Base-by-base conservation (phyloP, 345 rosid genomes). In the Psidium friedrichsthalianum region DNA sequence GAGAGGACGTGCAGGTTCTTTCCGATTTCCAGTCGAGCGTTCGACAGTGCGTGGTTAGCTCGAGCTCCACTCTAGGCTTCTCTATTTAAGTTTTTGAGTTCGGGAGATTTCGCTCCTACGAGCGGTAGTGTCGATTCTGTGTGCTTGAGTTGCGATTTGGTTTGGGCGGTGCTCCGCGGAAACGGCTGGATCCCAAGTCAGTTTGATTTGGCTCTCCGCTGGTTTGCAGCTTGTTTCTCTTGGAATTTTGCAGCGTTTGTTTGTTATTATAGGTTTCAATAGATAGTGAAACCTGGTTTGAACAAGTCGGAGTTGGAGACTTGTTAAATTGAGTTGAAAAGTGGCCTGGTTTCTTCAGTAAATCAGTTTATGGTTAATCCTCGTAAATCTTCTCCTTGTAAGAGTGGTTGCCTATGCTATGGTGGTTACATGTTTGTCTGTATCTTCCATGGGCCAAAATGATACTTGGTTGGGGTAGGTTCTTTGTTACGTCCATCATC, bases 31-130 rank as follows among this genome's bases (percentile, higher is more conserved):
- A 95, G 88, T 92, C 94, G 87, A 87, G 82, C 83, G 90, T 96
- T 87, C 93, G 93, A 85, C 99, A 93, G 92, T 95, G 98, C 91
- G 98, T 95, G 96, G 98, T 96, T 86, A 86, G 98, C 89, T 83
- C 85, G 54, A 55, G 27, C 47, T 74, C 61, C 18, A 20, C 69
- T 74, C 36, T 85, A 82, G 25, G 83, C 51, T 52, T 21, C 53
- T 51, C 29, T 51, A 8, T 29, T 36, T 18, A 21, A 3, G 57
- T 64, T 81, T 6, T 10, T 83, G 78, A 36, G 36, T 20, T 74
- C 24, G 61, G 42, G 55, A 55, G 78, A 40, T 69, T 36, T 69
- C 78, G 44, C 18, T 69, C 47, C 78, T 69, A 5, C 44, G 24
- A 16, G 47, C 47, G 13, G 47, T 18, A 6, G 78, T 69, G 78